Evolutionary conservation across 2,329 filamentous ascomycete genomes (phyloP), one percentile per base, ranked within the genome.

Genomic region (Remersonia thermophila): DNA sequence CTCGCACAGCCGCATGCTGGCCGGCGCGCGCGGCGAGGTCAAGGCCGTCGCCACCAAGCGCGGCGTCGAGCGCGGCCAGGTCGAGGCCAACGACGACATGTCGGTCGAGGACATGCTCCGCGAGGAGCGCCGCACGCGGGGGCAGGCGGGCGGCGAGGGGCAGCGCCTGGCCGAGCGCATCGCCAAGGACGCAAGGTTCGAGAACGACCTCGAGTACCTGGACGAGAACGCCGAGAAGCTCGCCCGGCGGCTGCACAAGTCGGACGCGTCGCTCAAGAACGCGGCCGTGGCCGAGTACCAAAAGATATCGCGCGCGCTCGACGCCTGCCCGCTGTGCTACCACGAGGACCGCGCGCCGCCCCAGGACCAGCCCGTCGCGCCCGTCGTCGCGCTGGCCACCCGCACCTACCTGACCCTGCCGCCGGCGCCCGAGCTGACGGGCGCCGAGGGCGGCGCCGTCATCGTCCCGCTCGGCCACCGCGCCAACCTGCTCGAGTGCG

Each of bases 1-100:
- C 9, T 91, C 91, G 74, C 82, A 96, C 44, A 94, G 82, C 54
- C 80, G 87, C 6, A 80, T 93, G 69, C 68, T 98, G 3, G 84
- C 86, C 13, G 85, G 83, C 7, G 61, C 63, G 0, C 66, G 76
- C 4, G 68, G 61, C 14, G 91, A 96, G 59, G 82, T 89, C 38
- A 87, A 79, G 48, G 63, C 74, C 0, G 66, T 95, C 7, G 74
- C 80, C 17, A 93, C 76, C 40, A 91, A 82, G 52, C 76, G 87
- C 32, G 89, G 87, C 3, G 71, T 75, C 5, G 87, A 94, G 57
- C 77, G 87, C 36, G 91, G 89, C 1, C 69, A 77, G 7, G 82
- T 98, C 5, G 76, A 83, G 48, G 85, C 91, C 46, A 96, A 96
- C 53, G 83, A 93, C 36, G 86, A 96, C 50, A 96, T 98, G 86